Conservation (phyloP, 2,329 filamentous ascomycete species). For the Cadophora malorum region DNA sequence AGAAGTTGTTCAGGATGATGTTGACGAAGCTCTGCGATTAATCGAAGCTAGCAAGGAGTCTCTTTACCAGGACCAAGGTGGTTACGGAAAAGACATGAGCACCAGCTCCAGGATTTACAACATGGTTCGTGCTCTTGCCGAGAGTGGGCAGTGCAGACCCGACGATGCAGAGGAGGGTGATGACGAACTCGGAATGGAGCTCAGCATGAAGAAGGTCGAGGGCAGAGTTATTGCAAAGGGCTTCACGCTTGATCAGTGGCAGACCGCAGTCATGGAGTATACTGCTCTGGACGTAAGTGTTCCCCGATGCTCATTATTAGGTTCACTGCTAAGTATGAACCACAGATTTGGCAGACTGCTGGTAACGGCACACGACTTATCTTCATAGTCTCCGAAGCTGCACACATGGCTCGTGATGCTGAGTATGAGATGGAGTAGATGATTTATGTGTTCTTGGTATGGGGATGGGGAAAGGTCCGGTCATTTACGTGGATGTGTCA, state of each 20-base stretch:
- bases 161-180: constrained; percentile 67
- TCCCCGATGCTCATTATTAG: neutral
- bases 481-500: constrained; percentile 15
- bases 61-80: constrained; percentile 73
- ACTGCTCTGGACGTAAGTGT: constrained; percentile 83
- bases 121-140: constrained; percentile 86
- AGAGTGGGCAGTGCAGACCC: constrained; percentile 69
- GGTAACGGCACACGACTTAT: constrained; percentile 73
- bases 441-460: neutral
- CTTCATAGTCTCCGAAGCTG: constrained; percentile 68
- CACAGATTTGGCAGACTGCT: constrained; percentile 78
- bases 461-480: neutral
- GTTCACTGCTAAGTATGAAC: constrained; percentile 47
- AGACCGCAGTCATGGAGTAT: constrained; percentile 87
- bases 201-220: constrained; percentile 87
- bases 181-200: constrained; percentile 71
- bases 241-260: constrained; percentile 93
- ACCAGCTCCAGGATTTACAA: constrained; percentile 93
- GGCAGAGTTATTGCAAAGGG: constrained; percentile 95
- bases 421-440: constrained; percentile 29
- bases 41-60: constrained; percentile 94
- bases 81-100: constrained; percentile 71
- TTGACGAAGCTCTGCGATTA: constrained; percentile 91
- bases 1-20: constrained; percentile 86
- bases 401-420: constrained; percentile 43